Conservation (phyloP, 75 land plant genomes). For the Gnetum montanum region DNA sequence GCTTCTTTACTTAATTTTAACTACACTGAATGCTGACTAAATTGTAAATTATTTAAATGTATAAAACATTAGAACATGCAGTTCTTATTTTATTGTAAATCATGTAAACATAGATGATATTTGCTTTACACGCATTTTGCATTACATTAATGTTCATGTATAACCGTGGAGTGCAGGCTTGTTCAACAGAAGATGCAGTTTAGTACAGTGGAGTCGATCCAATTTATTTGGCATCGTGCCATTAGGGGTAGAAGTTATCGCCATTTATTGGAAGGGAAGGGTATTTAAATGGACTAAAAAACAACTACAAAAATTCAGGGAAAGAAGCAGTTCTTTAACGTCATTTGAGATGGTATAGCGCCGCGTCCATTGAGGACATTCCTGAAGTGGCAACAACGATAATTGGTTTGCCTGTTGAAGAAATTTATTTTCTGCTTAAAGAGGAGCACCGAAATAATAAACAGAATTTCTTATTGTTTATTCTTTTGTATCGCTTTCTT, state of each 20-base stretch:
- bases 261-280: slow-evolving; percentile 47
- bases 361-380: too few relatives aligned
- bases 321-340: too few relatives aligned
- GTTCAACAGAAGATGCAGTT: slow-evolving; percentile 46
- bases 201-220: slow-evolving; percentile 12
- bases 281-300: slow-evolving; percentile 1
- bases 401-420: too few relatives aligned
- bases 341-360: too few relatives aligned
- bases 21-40: background rate
- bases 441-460: too few relatives aligned
- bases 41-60: too few relatives aligned
- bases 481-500: too few relatives aligned
- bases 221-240: slow-evolving; percentile 53
- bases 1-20: background rate
- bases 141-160: background rate
- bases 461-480: too few relatives aligned
- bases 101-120: background rate
- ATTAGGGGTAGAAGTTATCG: slow-evolving; percentile 74
- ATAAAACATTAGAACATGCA: background rate
- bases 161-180: slow-evolving; percentile 40
- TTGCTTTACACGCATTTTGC: background rate
- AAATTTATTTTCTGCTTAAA: too few relatives aligned
- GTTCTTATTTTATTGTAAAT: background rate
- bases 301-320: too few relatives aligned
- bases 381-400: too few relatives aligned